Percentiles rank a stretch among this genome's conserved stretches.
phyloP scores from a whole-genome alignment of 257 asterid genomes.

The Pogostemon cablin region DNA sequence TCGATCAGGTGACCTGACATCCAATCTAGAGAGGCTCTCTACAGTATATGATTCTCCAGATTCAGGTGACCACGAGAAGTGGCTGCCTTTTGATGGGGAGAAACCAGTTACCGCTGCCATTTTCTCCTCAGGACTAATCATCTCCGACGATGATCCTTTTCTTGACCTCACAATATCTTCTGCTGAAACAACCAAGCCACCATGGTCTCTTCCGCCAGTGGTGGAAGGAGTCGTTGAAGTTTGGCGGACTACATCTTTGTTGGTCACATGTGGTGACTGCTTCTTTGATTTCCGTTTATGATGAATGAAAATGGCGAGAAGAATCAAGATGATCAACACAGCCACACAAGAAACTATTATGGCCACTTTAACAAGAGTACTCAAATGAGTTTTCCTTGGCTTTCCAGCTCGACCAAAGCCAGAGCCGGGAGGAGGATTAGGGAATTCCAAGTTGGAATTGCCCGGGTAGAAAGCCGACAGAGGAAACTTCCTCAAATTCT shows the following conservation, averaged over 20 bases:
- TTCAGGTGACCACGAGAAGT: conserved; percentile 91
- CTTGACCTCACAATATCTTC: conserved; percentile 64
- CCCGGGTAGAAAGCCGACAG: conserved; percentile 89
- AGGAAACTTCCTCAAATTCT: conserved; percentile 80
- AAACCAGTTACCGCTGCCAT: conserved; percentile 65
- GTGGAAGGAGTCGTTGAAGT: conserved; percentile 60
- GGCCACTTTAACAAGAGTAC: conserved; percentile 55
- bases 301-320: conserved; percentile 56
- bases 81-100: conserved; percentile 88
- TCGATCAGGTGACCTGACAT: conserved; percentile 81
- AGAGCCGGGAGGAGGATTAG: conserved; percentile 73
- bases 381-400: conserved; percentile 41
- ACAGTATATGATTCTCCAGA: conserved; percentile 79
- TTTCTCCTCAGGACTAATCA: conserved; percentile 77
- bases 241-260: conserved; percentile 51
- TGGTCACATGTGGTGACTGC: conserved; percentile 47
- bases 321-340: conserved; percentile 49
- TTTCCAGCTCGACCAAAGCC: conserved; percentile 42
- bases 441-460: conserved; percentile 73
- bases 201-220: conserved; percentile 48
- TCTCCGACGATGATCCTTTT: conserved; percentile 69
- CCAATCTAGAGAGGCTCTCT: conserved; percentile 77
- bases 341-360: conserved; percentile 66
- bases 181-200: conserved; percentile 66
- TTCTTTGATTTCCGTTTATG: conserved; percentile 51